Evolutionary conservation across 257 asterid species (phyloP), one percentile per base, ranked within the genome.

Genomic region (Rehmannia glutinosa): DNA sequence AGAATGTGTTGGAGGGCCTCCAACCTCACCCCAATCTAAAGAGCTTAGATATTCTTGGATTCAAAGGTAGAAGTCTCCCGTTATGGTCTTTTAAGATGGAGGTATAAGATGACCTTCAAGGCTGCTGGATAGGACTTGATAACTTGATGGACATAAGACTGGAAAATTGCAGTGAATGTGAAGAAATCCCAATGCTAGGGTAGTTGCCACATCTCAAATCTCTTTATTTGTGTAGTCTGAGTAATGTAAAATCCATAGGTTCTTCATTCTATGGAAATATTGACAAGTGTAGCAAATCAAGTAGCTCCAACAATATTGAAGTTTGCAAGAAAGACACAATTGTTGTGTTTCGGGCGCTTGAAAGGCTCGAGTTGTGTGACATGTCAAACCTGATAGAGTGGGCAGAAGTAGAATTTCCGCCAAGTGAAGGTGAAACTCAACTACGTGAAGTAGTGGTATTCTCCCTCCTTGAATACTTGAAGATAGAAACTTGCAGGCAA

Each of bases 1-100:
- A 69, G 30, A n/a, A n/a, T 59, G 77, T 76, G n/a, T 54, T 79
- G 50, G 74, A 73, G 45, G 81, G 79, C 42, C 84, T 79, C 9
- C 69, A 61, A 11, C 78, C 82, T 23, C 77, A 66, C 24, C 72
- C 65, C 7, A 76, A 76, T 66, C 11, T 76, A 43, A 32, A 62
- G 32, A 51, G 64, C 11, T 45, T 80, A 8, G 2, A 3, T 15
- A 32, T 16, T 78, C 25, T 3, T 21, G 76, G 80, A 16, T 42
- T 42, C 49, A 13, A 13, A 13, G 49, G 49, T 36, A 6, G 5
- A 36, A 28, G 11, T 73, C 49, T 80, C 15, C 68, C 85, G 3
- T 1, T n/a, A 23, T 77, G 78, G 85, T 36, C 66, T 47, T n/a
- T 7, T 1, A 47, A 47, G 10, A 17, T 47, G 54, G 20, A 2